Conservation (phyloP, 164 flowering plant genomes). For the Liquidambar formosana region DNA sequence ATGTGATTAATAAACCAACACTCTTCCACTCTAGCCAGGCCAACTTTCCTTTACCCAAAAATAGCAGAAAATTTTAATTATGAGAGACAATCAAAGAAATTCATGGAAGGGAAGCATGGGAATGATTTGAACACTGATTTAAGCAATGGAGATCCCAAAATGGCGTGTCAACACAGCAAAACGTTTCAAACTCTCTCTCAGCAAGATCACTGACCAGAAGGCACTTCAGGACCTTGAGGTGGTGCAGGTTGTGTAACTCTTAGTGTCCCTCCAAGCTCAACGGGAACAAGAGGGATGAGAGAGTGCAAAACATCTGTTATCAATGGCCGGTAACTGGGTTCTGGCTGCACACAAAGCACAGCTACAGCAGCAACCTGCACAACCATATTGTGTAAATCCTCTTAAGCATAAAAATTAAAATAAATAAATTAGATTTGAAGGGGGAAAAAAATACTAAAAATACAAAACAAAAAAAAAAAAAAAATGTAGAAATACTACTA, state of each 20-base stretch:
- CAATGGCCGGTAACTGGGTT: constrained; percentile 81
- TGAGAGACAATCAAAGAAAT: neutral
- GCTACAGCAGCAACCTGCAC: constrained; percentile 86
- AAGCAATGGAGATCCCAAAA: constrained; percentile 5
- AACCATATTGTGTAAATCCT: constrained; percentile 3
- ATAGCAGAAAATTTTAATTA: constrained; percentile 2
- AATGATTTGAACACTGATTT: too few relatives aligned
- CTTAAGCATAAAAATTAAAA: too few relatives aligned
- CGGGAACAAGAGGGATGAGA: constrained; percentile 72
- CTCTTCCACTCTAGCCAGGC: neutral
- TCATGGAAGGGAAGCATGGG: neutral
- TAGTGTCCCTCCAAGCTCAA: constrained; percentile 75
- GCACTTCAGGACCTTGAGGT: constrained; percentile 11
- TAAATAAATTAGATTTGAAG: too few relatives aligned
- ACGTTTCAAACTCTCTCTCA: neutral
- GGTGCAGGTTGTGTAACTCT: constrained; percentile 36
- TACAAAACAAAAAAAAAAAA: neutral
- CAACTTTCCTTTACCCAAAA: constrained; percentile 1
- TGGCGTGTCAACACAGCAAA: neutral
- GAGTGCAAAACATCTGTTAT: constrained; percentile 83
- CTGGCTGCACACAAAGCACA: constrained; percentile 82
- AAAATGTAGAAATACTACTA: too few relatives aligned
- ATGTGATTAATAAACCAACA: constrained; percentile 13
- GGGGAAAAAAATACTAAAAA: neutral
- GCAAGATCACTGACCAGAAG: neutral